Base-by-base conservation (phyloP, 306 rosid genomes). In the Lathyrus oleraceus region DNA sequence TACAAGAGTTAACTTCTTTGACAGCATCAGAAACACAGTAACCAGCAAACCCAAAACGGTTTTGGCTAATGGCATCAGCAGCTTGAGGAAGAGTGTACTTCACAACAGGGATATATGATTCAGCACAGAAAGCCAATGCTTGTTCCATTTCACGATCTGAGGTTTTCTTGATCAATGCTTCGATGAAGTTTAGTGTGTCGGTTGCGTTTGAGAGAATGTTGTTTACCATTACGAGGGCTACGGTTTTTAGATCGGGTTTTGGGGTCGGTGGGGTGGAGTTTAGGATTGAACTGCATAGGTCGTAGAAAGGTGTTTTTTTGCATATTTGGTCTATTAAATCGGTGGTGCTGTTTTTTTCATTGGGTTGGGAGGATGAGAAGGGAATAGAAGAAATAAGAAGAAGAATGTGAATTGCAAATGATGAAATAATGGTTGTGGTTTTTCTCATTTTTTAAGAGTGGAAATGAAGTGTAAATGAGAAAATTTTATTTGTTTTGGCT, bases 31-130 rank as follows among this genome's bases (percentile, higher is more conserved):
- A 56, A 6, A 88, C 65, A 49, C 91, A 88, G 39, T 83, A 87
- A 32, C 75, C 68, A 27, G 93, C 93, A 73, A 91, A 88, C 16
- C 79, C 85, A 70, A 82, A 91, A 19, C 78, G 79, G 8, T 85
- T 80, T 0, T 75, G 82, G 5, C 2, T 62, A 16, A 91, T 49
- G 2, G 91, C 89, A 13, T 87, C 88, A 69, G 83, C 82, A 8
- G 96, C 91, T 16, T 91, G 91, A 0, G 97, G 96, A 8, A 88
- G 83, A 69, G 69, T 88, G 62, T 80, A 91, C 35, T 81, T 91
- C 65, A 91, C 93, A 8, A 84, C 51, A 5, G 88, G 93, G 36
- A 91, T 88, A 63, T 86, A 91, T n/a, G 84, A 27, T 68, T 91
- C 91, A 16, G 93, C 96, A 74, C 97, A 91, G 62, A 80, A 74